Evolutionary conservation across 352 stramenopile species (phyloP).

Genomic region (Lagenidium sp.): DNA sequence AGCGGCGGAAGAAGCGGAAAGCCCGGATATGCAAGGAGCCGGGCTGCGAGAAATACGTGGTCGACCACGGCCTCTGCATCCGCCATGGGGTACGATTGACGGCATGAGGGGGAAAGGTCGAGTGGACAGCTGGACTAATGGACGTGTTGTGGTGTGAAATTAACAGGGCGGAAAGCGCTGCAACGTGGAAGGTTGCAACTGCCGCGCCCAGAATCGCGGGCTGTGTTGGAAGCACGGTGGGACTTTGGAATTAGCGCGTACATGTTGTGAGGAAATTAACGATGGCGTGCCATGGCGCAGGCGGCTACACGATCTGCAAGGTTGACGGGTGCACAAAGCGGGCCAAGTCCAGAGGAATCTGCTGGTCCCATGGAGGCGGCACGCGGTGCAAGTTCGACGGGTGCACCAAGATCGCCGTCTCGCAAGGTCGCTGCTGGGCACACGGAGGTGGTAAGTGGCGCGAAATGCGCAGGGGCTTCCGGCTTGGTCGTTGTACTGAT

Average conservation of each 20-base stretch:
- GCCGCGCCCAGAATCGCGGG: slow-evolving; percentile 26
- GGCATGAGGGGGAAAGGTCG: too few species aligned
- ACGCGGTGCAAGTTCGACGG: slow-evolving; percentile 20
- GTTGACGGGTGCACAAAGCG: slow-evolving; percentile 19
- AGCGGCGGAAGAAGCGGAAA: slow-evolving; percentile 26
- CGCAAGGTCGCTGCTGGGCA: slow-evolving; percentile 31
- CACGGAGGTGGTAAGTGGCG: slow-evolving; percentile 12
- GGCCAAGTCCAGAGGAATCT: slow-evolving; percentile 18
- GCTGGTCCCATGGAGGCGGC: slow-evolving; percentile 20
- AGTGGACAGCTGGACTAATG: too few species aligned
- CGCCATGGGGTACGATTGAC: slow-evolving; percentile 27
- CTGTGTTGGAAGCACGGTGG: slow-evolving; percentile 34
- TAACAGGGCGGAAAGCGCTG: slow-evolving; percentile 34
- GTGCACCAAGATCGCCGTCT: slow-evolving; percentile 27
- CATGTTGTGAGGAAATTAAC: background rate
- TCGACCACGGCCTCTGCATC: slow-evolving; percentile 35
- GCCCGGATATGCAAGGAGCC: slow-evolving; percentile 25
- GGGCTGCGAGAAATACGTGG: slow-evolving; percentile 34
- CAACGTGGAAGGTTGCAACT: slow-evolving; percentile 30
- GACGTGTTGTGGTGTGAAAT: too few species aligned
- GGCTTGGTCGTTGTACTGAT: background rate
- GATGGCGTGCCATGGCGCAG: too few species aligned
- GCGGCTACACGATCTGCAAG: slow-evolving; percentile 20
- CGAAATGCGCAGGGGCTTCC: background rate
- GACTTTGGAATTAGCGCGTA: background rate